Base-by-base conservation (phyloP, 106 monocot genomes). In the Allium cepa region DNA sequence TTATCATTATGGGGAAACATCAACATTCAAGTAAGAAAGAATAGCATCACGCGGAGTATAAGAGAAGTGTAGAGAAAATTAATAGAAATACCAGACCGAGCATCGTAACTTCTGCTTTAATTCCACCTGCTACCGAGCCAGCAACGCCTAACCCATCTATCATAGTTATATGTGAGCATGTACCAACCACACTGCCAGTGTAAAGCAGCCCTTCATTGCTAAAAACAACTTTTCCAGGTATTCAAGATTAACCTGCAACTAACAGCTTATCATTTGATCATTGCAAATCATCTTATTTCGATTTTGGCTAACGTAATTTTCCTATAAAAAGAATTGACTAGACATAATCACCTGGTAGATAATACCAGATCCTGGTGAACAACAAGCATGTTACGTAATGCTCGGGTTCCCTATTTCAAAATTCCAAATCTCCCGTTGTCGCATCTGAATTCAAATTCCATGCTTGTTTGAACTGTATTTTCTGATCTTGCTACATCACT, bases 81-180 rank as follows among this genome's bases (percentile, higher is more conserved):
- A n/a, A n/a, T n/a, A n/a, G n/a, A n/a, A n/a, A n/a, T n/a, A n/a
- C n/a, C n/a, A n/a, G 91, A 26, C 96, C 96, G 73, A 96, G 91
- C 96, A 96, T 92, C 68, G 88, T 46, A 74, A 91, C 96, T 61
- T 96, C 96, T 56, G 96, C 96, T 84, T 96, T 91, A 57, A 96
- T 96, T 8, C 96, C 96, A 68, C 91, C 91, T 77, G 92, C 91
- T 49, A 90, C 90, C 89, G 82, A 89, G 3, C 89, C 82, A 72
- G 89, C 85, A 77, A 89, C 79, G 66, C 89, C 85, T 55, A 96
- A 73, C 14, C 96, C 96, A 82, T 96, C 91, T 64, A 96, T 84
- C 96, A 96, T 96, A 72, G 91, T 96, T 7, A 88, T 96, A 64
- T 96, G 96, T 2, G 91, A 96, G 79, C 91, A 88, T 47, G 91